phyloP scores from a whole-genome alignment of 441 rosid genomes.

The Corymbia citriodora region DNA sequence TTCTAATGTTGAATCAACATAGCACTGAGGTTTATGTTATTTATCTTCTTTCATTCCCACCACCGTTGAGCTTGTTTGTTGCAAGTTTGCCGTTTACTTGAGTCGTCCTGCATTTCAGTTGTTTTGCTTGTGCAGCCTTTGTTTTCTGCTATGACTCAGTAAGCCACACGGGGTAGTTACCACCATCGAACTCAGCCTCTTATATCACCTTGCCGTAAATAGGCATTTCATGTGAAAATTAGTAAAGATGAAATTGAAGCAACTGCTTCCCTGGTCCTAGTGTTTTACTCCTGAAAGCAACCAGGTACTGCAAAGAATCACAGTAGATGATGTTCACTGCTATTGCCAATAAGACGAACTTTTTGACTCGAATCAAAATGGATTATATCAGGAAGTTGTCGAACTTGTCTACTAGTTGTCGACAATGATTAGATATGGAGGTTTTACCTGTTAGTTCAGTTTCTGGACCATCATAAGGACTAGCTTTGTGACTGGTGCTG shows the following conservation, averaged over 20 bases:
- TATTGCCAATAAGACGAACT: background rate
- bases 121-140: background rate
- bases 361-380: background rate
- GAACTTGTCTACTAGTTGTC: background rate
- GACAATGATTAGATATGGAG: background rate
- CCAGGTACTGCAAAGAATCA: accelerated
- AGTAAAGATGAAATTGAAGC: background rate
- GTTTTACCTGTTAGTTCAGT: background rate
- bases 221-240: background rate
- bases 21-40: background rate
- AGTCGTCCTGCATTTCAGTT: background rate
- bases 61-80: background rate
- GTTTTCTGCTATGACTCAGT: background rate
- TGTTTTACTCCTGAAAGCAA: background rate
- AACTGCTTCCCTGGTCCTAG: background rate
- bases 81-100: background rate
- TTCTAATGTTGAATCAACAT: background rate
- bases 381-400: background rate
- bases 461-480: background rate
- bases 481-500: background rate
- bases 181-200: background rate
- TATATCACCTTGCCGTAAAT: background rate
- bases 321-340: background rate
- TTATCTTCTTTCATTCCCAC: background rate
- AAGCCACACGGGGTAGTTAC: background rate